Evolutionary conservation across 345 rosid genomes (phyloP).

Genomic region (Erucastrum elatum): DNA sequence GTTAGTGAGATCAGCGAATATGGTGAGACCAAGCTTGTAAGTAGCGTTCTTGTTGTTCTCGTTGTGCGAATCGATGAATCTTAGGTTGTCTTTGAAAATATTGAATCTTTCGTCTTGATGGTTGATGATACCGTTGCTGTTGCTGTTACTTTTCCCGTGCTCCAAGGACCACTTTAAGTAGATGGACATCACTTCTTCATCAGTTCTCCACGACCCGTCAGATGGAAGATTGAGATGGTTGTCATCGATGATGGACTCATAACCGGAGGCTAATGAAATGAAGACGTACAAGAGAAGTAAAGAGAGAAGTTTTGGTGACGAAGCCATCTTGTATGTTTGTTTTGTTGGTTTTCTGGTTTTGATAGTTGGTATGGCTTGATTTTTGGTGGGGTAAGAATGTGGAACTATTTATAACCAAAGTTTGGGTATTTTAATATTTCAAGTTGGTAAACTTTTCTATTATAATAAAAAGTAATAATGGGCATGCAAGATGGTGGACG

Average conservation of each 20-base stretch:
- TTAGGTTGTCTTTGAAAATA: slow-evolving; percentile 79
- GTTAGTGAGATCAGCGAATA: slow-evolving; percentile 79
- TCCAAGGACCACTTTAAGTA: slow-evolving; percentile 63
- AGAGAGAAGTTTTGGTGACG: slow-evolving; percentile 23
- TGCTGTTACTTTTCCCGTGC: slow-evolving; percentile 60
- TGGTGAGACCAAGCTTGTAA: slow-evolving; percentile 69
- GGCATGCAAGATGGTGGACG: slow-evolving; percentile 38
- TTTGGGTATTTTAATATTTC: slow-evolving; percentile 31
- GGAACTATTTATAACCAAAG: slow-evolving; percentile 32
- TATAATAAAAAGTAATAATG: slow-evolving; percentile 2
- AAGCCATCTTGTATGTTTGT: slow-evolving; percentile 26
- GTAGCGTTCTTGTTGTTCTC: slow-evolving; percentile 51
- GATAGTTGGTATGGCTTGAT: slow-evolving; percentile 21
- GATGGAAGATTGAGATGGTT: slow-evolving; percentile 40
- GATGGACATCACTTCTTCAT: slow-evolving; percentile 65
- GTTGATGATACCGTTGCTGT: slow-evolving; percentile 39
- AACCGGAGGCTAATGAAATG: slow-evolving; percentile 46
- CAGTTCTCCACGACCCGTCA: slow-evolving; percentile 50
- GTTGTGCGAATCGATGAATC: slow-evolving; percentile 73
- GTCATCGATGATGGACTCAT: slow-evolving; percentile 10
- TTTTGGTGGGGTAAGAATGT: slow-evolving; percentile 22
- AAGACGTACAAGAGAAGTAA: slow-evolving; percentile 40
- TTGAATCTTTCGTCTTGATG: slow-evolving; percentile 59
- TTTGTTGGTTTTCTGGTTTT: not conserved
- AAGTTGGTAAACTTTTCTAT: slow-evolving; percentile 35